phyloP scores from a whole-genome alignment of 345 rosid genomes.

The Camelina neglecta region DNA sequence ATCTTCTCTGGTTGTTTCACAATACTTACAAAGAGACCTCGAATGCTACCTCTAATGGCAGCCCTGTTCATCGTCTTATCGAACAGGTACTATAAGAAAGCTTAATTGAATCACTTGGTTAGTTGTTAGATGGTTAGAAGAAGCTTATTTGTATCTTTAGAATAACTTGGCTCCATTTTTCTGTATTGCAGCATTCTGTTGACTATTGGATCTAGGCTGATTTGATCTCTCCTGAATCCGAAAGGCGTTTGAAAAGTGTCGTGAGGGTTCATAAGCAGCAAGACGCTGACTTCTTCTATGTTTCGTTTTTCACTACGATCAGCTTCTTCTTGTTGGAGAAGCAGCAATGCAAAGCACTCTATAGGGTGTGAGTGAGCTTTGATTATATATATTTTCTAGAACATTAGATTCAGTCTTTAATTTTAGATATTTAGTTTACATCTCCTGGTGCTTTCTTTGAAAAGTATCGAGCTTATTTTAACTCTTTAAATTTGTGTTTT shows the following conservation, averaged over 20 bases:
- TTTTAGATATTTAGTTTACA: background rate
- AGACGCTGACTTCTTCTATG: constrained; percentile 86
- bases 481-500: too few relatives aligned
- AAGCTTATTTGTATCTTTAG: background rate
- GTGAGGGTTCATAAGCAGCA: constrained; percentile 77
- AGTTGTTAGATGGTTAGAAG: background rate
- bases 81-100: constrained; percentile 61
- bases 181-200: constrained; percentile 69
- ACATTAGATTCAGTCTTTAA: background rate
- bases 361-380: constrained; percentile 97
- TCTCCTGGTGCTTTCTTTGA: background rate
- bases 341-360: constrained; percentile 96
- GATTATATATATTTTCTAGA: constrained; percentile 29
- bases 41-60: constrained; percentile 94
- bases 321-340: constrained; percentile 95
- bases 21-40: constrained; percentile 70
- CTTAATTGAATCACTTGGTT: constrained; percentile 18
- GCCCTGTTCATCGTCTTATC: constrained; percentile 94
- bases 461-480: background rate
- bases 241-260: constrained; percentile 78
- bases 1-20: constrained; percentile 75
- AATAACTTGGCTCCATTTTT: background rate
- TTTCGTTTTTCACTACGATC: constrained; percentile 87
- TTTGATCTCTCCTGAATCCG: constrained; percentile 73
- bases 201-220: constrained; percentile 99